Percentiles rank a stretch among this genome's conserved stretches.
phyloP scores from a whole-genome alignment of 768 basidiomycete species.

The Boletus rufocinnamomeus region DNA sequence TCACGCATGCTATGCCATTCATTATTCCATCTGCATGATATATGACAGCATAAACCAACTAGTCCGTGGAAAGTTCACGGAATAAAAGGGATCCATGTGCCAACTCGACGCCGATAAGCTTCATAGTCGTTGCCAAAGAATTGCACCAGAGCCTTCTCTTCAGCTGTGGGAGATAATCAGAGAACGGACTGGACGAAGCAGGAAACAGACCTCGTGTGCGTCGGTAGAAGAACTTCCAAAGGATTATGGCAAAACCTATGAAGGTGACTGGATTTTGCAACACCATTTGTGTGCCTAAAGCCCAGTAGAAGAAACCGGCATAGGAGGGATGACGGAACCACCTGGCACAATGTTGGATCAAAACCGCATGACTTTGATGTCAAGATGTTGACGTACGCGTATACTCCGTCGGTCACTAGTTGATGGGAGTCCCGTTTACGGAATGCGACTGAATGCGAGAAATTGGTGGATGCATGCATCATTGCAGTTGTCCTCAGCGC shows the following conservation, averaged over 20 bases:
- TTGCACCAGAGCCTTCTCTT: conserved; percentile 73
- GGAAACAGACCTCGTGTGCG: conserved; percentile 72
- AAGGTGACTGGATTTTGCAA: conserved; percentile 85
- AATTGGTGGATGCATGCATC: conserved; percentile 92
- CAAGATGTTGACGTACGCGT: conserved; percentile 58
- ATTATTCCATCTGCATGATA: conserved; percentile 7
- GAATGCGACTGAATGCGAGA: conserved; percentile 86
- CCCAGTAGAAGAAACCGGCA: conserved; percentile 98
- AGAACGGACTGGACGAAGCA: background rate
- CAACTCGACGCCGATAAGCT: conserved; percentile 70
- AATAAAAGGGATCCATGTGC: conserved; percentile 88
- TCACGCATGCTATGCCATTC: conserved; percentile 24
- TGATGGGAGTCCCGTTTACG: conserved; percentile 70
- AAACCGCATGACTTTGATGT: background rate
- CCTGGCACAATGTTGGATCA: conserved; percentile 7
- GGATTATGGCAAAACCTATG: conserved; percentile 58
- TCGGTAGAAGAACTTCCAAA: conserved; percentile 86
- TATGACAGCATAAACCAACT: background rate
- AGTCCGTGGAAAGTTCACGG: conserved; percentile 42
- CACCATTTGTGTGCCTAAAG: conserved; percentile 88
- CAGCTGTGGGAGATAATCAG: conserved; percentile 49
- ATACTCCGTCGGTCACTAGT: conserved; percentile 88
- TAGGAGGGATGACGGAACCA: conserved; percentile 93
- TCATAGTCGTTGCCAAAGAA: conserved; percentile 94
- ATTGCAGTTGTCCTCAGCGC: conserved; percentile 85